Base-by-base conservation (phyloP, 768 basidiomycete genomes). In the Lentinula guzmanii region DNA sequence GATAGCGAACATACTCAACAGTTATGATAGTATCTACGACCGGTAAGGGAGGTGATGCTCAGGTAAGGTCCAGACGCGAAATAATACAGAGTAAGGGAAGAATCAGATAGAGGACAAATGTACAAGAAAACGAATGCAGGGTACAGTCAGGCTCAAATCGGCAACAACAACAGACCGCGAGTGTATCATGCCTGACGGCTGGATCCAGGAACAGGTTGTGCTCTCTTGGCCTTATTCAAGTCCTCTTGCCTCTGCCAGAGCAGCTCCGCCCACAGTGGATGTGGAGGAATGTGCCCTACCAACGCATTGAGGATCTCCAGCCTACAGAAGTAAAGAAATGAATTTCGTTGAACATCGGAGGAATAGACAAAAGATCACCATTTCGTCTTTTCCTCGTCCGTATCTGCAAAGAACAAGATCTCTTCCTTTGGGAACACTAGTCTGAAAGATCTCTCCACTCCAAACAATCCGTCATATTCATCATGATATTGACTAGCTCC, bases 201-300 rank as follows among this genome's bases (percentile, higher is more conserved):
- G 11, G 53, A 8, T 16, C 35, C 55, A 31, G 55, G 41, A 28
- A 11, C 11, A 43, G 37, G 5, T 56, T 56, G 55, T 24, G 41
- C 48, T 41, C 31, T 54, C 16, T 50, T 50, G 16, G 51, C 51
- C 13, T 78, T 78, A 31, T 71, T 60, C 24, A 76, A 65, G 56
- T 84, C 83, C 60, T 83, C 81, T 66, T 92, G 90, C 52, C 86
- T 82, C 70, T 93, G 89, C 91, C 91, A 93, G 43, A 93, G 72
- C 42, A 96, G 77, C 75, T 96, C 95, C 2, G 89, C 95, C 95
- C 95, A 97, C 11, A 97, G 76, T 2, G 93, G 93, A 71, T 95
- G 92, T 2, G 91, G 90, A 8, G 95, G 95, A 66, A 97, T 94
- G 61, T 86, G 88, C 7, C 93, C 93, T 62, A 96, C 86, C 41